Evolutionary conservation across 2,329 filamentous ascomycete species (phyloP), one percentile per base, ranked within the genome.

Genomic region (Apiospora sp.): DNA sequence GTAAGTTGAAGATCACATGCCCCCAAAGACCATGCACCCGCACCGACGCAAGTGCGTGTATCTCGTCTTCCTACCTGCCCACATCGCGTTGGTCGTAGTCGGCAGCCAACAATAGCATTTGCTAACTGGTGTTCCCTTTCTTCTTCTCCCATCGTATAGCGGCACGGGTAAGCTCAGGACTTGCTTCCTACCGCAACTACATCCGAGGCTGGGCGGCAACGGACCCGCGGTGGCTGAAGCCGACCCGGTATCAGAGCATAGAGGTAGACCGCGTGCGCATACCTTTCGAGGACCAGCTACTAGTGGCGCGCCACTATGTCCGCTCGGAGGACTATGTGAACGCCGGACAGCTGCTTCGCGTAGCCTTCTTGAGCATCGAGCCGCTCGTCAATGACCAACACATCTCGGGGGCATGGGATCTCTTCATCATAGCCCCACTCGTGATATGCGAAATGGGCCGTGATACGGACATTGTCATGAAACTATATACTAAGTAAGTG

Each of bases 301-400:
- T 68, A 12, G 58, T 64, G 44, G 67, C 67, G n/a, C 43, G 24
- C n/a, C 67, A 68, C 7, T 48, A 48, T 48, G 41, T 68, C 24
- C 41, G 30, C 14, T 27, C 43, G n/a, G 24, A 34, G 10, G 67
- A 68, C 13, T 44, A 44, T 22, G 10, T 30, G 2, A 44, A 68
- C 8, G 67, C 41, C 13, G 67, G 67, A 7, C 67, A 48, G n/a
- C 43, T 68, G 41, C 67, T 68, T 14, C 67, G 67, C n/a, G 41
- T 44, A n/a, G 67, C 67, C 41, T 68, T 68, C 27, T 27, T 44
- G 67, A 48, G n/a, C 41, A 68, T 68, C 22, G 67, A 68, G 27
- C 41, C 41, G 44, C 41, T 68, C 67, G 43, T 68, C 67, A 68
- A 46, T 6, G 67, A 68, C 43, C 41, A 68, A 19, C 67, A 68